These are phyloP conservation scores for Endotrypanum monterogeii DNA, from an alignment of 208 protist species.

Conservation along the genomic window DNA sequence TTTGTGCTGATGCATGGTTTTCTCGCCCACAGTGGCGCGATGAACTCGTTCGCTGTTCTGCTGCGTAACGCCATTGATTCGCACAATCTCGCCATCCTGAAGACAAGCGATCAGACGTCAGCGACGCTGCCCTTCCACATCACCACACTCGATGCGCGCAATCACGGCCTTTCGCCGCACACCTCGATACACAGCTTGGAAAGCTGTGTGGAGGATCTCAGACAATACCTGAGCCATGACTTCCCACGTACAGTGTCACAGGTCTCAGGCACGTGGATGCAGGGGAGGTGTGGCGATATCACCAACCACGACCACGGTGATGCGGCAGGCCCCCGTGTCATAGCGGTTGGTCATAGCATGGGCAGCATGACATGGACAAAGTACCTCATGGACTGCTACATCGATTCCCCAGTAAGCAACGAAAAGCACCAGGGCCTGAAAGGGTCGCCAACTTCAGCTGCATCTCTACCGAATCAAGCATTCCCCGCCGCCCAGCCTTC, in stretches of 20 bases:
- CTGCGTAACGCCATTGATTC: constrained; percentile 30
- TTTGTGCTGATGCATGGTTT: constrained; percentile 69
- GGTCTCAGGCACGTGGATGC: background rate
- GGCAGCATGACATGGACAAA: constrained; percentile 52
- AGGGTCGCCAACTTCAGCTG: background rate
- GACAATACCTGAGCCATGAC: constrained; percentile 24
- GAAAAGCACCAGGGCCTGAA: background rate
- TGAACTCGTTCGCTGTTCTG: constrained; percentile 44
- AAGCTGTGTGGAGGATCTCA: constrained; percentile 43
- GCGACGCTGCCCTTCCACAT: constrained; percentile 22
- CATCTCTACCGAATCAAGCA: background rate
- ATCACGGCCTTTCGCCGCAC: constrained; percentile 63
- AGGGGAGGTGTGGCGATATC: too few species aligned
- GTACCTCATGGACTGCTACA: constrained; percentile 44
- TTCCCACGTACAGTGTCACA: constrained; percentile 10
- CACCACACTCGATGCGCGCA: constrained; percentile 46
- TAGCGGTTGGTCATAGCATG: constrained; percentile 75
- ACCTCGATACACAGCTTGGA: constrained; percentile 39
- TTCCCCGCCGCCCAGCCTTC: background rate
- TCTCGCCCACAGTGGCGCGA: constrained; percentile 48
- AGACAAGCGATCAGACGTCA: constrained; percentile 10
- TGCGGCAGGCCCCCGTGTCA: constrained; percentile 12
- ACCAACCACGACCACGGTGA: too few species aligned
- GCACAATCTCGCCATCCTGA: constrained; percentile 18
- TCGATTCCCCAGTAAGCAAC: background rate